Conservation (phyloP, 768 basidiomycete genomes). For the Myochromella boudieri region DNA sequence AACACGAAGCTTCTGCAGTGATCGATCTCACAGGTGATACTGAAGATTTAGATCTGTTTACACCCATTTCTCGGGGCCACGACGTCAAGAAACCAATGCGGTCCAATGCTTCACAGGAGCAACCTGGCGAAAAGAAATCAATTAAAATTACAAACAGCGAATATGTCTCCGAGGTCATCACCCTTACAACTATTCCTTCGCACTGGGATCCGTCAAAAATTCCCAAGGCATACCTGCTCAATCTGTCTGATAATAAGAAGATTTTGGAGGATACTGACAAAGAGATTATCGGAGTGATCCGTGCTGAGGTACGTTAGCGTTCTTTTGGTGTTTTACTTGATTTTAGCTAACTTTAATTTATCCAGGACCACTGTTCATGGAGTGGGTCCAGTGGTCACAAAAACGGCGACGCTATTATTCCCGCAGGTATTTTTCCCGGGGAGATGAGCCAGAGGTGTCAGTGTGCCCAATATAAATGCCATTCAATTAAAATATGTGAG, state of each 20-base stretch:
- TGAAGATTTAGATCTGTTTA: no score
- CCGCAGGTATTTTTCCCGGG: neutral
- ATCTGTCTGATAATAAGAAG: neutral
- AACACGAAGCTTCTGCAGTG: no score
- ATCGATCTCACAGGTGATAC: no score
- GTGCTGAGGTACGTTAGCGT: neutral
- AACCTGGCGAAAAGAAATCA: neutral
- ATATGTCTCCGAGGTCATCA: neutral
- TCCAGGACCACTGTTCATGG: conserved; percentile 5
- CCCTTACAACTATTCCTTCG: neutral
- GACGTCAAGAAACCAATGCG: no score
- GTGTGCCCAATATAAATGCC: neutral
- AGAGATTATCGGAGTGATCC: neutral
- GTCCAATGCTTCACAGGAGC: no score
- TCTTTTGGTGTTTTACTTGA: neutral
- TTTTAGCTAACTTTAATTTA: neutral
- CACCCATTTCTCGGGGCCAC: no score
- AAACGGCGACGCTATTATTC: neutral
- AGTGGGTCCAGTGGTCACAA: neutral
- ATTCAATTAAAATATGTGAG: neutral
- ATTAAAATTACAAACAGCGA: neutral
- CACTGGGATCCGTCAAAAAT: neutral
- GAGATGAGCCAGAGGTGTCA: neutral
- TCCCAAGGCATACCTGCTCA: neutral
- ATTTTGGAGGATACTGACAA: neutral